A percentile compares a stretch with the other conserved stretches of the same genome.
These are phyloP conservation scores for Microbotryum silenes-acaulis DNA, from an alignment of 1,284 basidiomycete genomes.

Conservation along the genomic window DNA sequence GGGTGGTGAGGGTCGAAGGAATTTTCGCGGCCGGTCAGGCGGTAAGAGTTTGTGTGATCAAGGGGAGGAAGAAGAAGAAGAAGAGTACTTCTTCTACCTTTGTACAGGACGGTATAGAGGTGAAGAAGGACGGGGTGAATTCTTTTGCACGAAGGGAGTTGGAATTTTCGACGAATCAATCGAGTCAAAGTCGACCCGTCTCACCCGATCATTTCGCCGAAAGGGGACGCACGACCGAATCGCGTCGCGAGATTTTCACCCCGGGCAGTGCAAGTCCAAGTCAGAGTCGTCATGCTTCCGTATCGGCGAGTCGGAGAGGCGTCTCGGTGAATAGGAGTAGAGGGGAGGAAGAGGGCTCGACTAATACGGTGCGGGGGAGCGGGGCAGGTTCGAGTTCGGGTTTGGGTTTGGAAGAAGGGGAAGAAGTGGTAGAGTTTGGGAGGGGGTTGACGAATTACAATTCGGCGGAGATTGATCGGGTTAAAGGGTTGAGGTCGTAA, in stretches of 20 bases:
- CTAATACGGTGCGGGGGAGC: not conserved
- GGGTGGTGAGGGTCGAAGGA: constrained; percentile 78
- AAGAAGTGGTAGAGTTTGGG: constrained; percentile 82
- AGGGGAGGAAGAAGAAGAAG: constrained; percentile 32
- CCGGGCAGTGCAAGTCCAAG: too few species aligned
- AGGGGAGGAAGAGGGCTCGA: not conserved
- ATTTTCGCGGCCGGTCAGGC: constrained; percentile 91
- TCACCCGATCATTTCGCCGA: constrained; percentile 28
- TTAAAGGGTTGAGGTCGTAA: constrained; percentile 85
- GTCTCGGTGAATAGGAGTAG: not conserved
- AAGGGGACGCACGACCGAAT: not conserved
- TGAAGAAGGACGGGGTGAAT: not conserved
- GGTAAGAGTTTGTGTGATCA: constrained; percentile 68
- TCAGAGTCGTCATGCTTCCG: too few species aligned
- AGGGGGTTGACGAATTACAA: constrained; percentile 94
- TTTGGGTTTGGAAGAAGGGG: constrained; percentile 47
- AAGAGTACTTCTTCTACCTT: constrained; percentile 5
- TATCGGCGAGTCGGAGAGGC: too few species aligned
- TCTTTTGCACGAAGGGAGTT: too few species aligned
- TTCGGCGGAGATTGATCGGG: constrained; percentile 76
- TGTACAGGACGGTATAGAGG: too few species aligned
- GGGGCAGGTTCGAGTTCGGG: not conserved
- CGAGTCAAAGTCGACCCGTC: constrained; percentile 5
- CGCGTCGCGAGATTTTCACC: too few species aligned
- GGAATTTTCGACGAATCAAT: too few species aligned